Percentiles rank a stretch among this genome's conserved stretches.
Evolutionary conservation across 345 rosid genomes (phyloP).

Genomic region (Pistacia atlantica): DNA sequence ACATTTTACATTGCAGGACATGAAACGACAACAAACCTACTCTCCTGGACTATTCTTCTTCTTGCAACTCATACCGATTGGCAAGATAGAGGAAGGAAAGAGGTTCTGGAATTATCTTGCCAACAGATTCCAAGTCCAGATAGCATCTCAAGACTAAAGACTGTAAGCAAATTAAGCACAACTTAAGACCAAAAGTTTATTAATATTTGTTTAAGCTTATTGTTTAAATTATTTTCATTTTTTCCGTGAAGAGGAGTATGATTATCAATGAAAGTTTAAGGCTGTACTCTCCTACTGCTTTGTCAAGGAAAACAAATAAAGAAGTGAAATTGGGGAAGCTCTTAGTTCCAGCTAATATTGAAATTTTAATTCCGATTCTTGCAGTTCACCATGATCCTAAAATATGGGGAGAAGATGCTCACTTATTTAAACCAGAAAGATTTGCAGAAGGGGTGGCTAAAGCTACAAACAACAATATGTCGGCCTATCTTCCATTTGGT

Average conservation of each 20-base stretch:
- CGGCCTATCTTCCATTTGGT: not conserved
- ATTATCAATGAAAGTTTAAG: conserved; percentile 32
- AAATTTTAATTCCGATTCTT: conserved; percentile 15
- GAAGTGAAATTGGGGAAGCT: conserved; percentile 35
- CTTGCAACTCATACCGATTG: conserved; percentile 40
- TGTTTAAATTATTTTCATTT: no score
- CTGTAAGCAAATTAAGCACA: conserved; percentile 16
- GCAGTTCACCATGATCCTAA: conserved; percentile 40
- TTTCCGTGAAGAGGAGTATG: conserved; percentile 27
- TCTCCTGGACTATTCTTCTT: conserved; percentile 38
- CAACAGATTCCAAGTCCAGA: not conserved
- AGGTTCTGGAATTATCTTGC: conserved; percentile 36
- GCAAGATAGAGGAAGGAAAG: conserved; percentile 47
- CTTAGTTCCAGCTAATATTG: conserved; percentile 29
- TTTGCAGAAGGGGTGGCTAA: conserved; percentile 44
- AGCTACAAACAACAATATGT: conserved; percentile 19
- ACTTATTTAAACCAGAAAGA: conserved; percentile 49
- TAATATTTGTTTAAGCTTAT: not conserved
- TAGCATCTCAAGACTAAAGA: conserved; percentile 32
- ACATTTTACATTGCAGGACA: conserved; percentile 33
- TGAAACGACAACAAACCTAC: conserved; percentile 19
- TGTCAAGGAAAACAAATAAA: conserved; percentile 22
- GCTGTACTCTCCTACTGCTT: conserved; percentile 37
- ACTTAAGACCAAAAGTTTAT: no score
- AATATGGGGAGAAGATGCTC: conserved; percentile 49